Evolutionary conservation across 2,329 filamentous ascomycete genomes (phyloP), one percentile per base, ranked within the genome.

Genomic region (Aspergillus oerlinghausenensis): DNA sequence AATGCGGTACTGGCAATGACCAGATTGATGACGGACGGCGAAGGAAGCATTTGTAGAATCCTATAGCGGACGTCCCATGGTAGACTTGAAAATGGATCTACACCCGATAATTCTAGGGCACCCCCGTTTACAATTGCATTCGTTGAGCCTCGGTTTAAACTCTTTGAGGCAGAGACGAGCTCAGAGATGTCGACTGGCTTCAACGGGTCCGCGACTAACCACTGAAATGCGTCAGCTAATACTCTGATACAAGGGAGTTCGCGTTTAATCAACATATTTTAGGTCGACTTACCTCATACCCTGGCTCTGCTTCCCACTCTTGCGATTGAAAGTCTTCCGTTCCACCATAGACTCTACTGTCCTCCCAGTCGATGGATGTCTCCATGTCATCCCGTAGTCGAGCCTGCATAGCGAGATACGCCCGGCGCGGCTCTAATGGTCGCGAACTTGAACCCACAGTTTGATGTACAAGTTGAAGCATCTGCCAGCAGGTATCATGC

Each of bases 401-500:
- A 42, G n/a, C 19, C 40, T 42, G 40, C 40, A 42, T 42, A 19
- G 40, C 8, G n/a, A 42, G 40, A 42, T 42, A 42, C n/a, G 21
- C 8, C 5, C 40, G 6, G 40, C 40, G 40, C 6, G 19, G 40
- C 6, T 9, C n/a, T 8, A 42, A n/a, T 8, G 40, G 17, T n/a
- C 0, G 40, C 19, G 17, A 21, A n/a, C 17, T 42, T 7, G 40
- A 21, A 9, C n/a, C n/a, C 40, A 21, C 19, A 8, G 17, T n/a
- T 21, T 10, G 4, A 8, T 38, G 47, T 2, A 49, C 55, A 19
- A 32, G 23, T 5, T 43, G 25, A 11, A 57, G 52, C 3, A 51
- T 55, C 5, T 49, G 17, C 28, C 45, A 52, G 4, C 55, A 57
- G 19, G 43, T 7, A n/a, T 55, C 55, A 26, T 57, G 55, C 1